Evolutionary conservation across 352 stramenopile species (phyloP).

Genomic region (Peronosclerospora sorghi): DNA sequence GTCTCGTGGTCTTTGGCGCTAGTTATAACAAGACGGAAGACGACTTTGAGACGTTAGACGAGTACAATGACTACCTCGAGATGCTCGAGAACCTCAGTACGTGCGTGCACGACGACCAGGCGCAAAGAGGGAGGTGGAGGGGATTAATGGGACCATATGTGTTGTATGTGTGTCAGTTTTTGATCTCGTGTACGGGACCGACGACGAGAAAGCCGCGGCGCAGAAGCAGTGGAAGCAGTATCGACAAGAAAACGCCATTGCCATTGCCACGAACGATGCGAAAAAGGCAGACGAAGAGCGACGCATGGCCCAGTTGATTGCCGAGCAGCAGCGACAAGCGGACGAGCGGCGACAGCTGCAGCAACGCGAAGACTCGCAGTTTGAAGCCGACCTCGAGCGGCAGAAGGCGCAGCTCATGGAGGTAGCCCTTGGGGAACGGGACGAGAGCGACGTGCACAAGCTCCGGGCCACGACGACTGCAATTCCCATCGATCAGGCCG

Average conservation of each 20-base stretch:
- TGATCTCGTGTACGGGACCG: constrained; percentile 71
- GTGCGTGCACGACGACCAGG: constrained; percentile 1
- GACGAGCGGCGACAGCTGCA: constrained; percentile 71
- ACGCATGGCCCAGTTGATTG: constrained; percentile 73
- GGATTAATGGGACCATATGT: constrained; percentile 4
- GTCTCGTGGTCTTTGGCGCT: constrained; percentile 1
- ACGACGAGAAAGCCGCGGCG: constrained; percentile 50
- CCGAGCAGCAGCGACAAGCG: constrained; percentile 66
- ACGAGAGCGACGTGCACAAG: constrained; percentile 67
- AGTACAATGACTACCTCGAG: constrained; percentile 84
- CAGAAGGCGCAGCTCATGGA: constrained; percentile 82
- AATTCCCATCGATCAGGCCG: constrained; percentile 74
- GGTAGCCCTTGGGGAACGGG: constrained; percentile 69
- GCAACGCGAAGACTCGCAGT: constrained; percentile 69
- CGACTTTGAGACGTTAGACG: constrained; percentile 77
- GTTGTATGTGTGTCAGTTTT: constrained; percentile 44
- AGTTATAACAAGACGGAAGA: constrained; percentile 86
- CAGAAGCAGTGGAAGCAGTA: constrained; percentile 85
- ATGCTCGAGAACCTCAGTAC: constrained; percentile 77
- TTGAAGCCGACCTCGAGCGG: constrained; percentile 66
- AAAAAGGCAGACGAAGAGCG: constrained; percentile 82
- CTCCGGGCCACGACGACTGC: constrained; percentile 66
- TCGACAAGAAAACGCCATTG: constrained; percentile 66
- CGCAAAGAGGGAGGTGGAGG: background rate
- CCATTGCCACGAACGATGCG: constrained; percentile 76